A percentile compares a stretch with the other conserved stretches of the same genome.
phyloP scores from a whole-genome alignment of 2,329 filamentous ascomycete genomes.

The Coleophoma eucalyptorum region DNA sequence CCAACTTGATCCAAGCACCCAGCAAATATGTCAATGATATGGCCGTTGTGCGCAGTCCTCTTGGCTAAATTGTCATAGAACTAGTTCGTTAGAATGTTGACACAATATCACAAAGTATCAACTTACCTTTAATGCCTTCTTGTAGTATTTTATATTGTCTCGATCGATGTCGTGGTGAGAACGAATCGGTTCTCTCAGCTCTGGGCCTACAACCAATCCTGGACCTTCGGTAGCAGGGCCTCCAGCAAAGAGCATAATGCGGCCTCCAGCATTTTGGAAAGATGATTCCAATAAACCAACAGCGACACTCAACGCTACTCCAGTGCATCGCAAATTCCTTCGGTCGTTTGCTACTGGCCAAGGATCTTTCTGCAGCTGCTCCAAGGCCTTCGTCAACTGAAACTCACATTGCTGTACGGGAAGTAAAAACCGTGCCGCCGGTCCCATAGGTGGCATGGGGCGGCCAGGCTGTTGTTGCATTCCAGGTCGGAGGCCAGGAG shows the following conservation, averaged over 20 bases:
- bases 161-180: conserved; percentile 98
- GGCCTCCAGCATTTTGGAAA: conserved; percentile 90
- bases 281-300: conserved; percentile 89
- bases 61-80: conserved; percentile 96
- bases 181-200: conserved; percentile 92
- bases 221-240: conserved; percentile 94
- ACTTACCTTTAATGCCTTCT: conserved; percentile 89
- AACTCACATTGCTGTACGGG: conserved; percentile 96
- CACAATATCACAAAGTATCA: not conserved
- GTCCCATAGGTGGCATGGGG: conserved; percentile 69
- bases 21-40: conserved; percentile 96
- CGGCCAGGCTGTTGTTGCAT: conserved; percentile 68
- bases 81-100: conserved; percentile 33
- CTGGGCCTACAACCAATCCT: conserved; percentile 93
- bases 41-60: conserved; percentile 90
- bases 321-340: conserved; percentile 85
- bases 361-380: conserved; percentile 93
- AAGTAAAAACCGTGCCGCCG: conserved; percentile 84
- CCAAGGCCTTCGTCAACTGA: conserved; percentile 91
- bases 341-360: conserved; percentile 96
- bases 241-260: conserved; percentile 96
- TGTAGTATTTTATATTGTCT: conserved; percentile 99
- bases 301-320: conserved; percentile 93
- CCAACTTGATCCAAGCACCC: conserved; percentile 97
- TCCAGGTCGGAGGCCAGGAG: conserved; percentile 69